Base-by-base conservation (phyloP, 352 stramenopile genomes). In the Phytophthora meadii region DNA sequence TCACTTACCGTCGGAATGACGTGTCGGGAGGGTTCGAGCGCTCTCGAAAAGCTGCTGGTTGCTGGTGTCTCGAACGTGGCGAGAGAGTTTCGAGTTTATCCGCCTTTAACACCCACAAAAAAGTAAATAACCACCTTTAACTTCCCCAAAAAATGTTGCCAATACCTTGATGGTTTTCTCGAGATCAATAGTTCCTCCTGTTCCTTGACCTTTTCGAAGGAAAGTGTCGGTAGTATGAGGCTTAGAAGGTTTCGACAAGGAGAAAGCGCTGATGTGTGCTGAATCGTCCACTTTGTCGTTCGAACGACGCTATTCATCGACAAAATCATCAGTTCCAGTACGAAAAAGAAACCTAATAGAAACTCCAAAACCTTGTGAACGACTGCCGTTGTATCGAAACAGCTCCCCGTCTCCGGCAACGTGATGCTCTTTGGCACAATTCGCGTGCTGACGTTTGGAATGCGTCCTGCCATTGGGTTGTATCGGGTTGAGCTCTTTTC, bases 21-120 rank as follows among this genome's bases (percentile, higher is more conserved):
- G 87, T 95, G 52, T 93, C 87, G 0, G 97, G 96, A n/a, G 95
- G 97, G 69, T 99, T 99, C 1, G 92, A 66, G 10, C 97, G 84
- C 70, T 98, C 93, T 40, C 87, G 82, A 70, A 98, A 99, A 12
- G 97, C 97, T n/a, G 69, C 65, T 0, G 75, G 84, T 22, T 88
- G 77, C 22, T 83, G 70, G 61, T 74, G 61, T 49, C 86, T 84
- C 19, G 71, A 75, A 12, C 77, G 76, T 19, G 80, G 81, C 2
- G 84, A 89, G 15, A 74, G 36, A 9, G 46, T 66, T 8, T 74
- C 81, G 5, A 81, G 71, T 34, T 82, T 76, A 15, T 87, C 73
- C 5, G 68, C 48, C 70, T 77, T 17, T 6, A n/a, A 19, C 54
- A 6, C 25, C 54, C 45, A 12, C 39, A 15, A 10, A 44, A 11